Evolutionary conservation across 2,329 filamentous ascomycete genomes (phyloP).

Genomic region (Elsinoe australis): DNA sequence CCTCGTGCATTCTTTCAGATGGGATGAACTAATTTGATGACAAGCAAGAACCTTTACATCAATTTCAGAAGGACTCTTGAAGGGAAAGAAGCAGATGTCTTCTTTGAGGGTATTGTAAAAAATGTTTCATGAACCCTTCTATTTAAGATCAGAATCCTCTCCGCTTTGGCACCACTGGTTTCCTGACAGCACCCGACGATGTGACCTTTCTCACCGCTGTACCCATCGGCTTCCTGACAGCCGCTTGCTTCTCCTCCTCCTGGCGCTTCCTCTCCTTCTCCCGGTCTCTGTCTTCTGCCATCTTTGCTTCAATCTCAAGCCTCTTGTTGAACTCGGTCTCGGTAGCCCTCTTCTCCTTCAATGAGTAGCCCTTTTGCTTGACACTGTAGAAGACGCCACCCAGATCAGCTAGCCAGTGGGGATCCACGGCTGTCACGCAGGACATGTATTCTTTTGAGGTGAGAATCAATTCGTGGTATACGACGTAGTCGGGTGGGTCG

Average conservation of each 20-base stretch:
- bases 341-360: slow-evolving; percentile 73
- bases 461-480: slow-evolving; percentile 96
- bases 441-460: slow-evolving; percentile 98
- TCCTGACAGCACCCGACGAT: slow-evolving; percentile 35
- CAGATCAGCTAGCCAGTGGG: slow-evolving; percentile 92
- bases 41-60: too few species aligned
- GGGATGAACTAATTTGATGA: too few species aligned
- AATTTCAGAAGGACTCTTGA: too few species aligned
- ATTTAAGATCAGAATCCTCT: slow-evolving; percentile 18
- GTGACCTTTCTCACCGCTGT: slow-evolving; percentile 29
- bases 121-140: too few species aligned
- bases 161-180: slow-evolving; percentile 26
- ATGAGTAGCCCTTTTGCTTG: slow-evolving; percentile 94
- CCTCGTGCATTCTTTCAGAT: too few species aligned
- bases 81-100: too few species aligned
- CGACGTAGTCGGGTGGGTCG: slow-evolving; percentile 90
- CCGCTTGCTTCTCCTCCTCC: slow-evolving; percentile 29
- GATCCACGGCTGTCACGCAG: slow-evolving; percentile 90
- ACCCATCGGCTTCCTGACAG: slow-evolving; percentile 25
- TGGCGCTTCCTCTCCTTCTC: slow-evolving; percentile 49
- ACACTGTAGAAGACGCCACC: slow-evolving; percentile 96
- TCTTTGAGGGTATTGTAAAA: too few species aligned
- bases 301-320: slow-evolving; percentile 88
- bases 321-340: slow-evolving; percentile 88
- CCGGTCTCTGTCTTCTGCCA: slow-evolving; percentile 72